Evolutionary conservation across 2,329 filamentous ascomycete species (phyloP), one percentile per base, ranked within the genome.

Genomic region (Xylariaceae sp.): DNA sequence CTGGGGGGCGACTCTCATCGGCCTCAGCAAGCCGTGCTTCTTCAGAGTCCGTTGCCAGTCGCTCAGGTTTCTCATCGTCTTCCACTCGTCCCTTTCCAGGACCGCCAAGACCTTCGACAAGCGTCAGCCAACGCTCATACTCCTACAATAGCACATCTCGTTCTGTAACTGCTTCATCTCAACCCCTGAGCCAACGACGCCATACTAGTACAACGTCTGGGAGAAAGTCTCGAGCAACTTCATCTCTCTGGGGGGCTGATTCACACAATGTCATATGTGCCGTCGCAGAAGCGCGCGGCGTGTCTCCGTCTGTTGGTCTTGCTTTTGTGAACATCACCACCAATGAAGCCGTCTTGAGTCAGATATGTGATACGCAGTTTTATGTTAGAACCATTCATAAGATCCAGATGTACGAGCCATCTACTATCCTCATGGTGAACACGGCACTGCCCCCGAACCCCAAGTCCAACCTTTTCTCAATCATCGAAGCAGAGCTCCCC

Each of bases 281-380:
- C 3, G 75, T 97, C 53, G 90, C 86, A 67, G 92, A 97, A 72
- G 91, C 90, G 49, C 88, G 92, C n/a, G 91, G 91, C 4, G 83
- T 96, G 3, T 87, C 89, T 18, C 91, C 92, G 0, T 88, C 87
- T 0, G 87, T 97, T 1, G 92, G 93, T 0, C 78, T 96, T 47
- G 90, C 91, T 2, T 92, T 97, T 69, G 80, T 97, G 70, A 95
- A 97, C 69, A 79, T 95, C 2, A 87, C 90, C 48, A 92, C 90
- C 2, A 89, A 88, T 45, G 91, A 96, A 74, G 89, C 86, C 13
- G 85, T 92, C 34, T 80, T 97, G 45, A 95, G 90, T 70, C 91
- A 97, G 69, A 93, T 97, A 64, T 92, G 88, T 70, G 93, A 97
- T 73, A 95, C 88, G 58, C 92, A 96, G 71, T 95, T 92, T 39